Conservation (phyloP, 192 early-diverging fungal species). For the Linnemannia schmuckeri region DNA sequence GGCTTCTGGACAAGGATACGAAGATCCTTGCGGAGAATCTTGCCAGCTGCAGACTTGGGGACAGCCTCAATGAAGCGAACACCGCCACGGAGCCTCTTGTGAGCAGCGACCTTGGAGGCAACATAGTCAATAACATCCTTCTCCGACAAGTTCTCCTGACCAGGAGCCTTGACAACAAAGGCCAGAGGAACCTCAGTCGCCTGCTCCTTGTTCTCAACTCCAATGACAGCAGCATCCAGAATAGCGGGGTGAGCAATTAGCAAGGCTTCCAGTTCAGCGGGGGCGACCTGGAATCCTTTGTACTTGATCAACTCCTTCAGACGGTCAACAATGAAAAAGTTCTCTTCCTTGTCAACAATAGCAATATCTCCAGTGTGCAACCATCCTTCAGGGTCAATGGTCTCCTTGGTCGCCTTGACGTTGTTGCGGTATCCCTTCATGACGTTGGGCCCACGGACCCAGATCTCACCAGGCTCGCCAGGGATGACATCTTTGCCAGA, state of each 20-base stretch:
- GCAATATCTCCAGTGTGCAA: slow-evolving; percentile 90
- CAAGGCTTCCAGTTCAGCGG: slow-evolving; percentile 87
- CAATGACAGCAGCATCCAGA: slow-evolving; percentile 78
- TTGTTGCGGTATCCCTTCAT: slow-evolving; percentile 93
- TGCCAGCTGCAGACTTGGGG: slow-evolving; percentile 85
- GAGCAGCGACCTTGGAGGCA: slow-evolving; percentile 71
- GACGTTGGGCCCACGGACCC: slow-evolving; percentile 88
- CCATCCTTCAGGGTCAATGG: slow-evolving; percentile 83
- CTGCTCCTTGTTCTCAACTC: slow-evolving; percentile 71
- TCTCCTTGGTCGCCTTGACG: slow-evolving; percentile 74
- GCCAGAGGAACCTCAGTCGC: slow-evolving; percentile 85
- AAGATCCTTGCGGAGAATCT: slow-evolving; percentile 85
- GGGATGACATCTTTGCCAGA: slow-evolving; percentile 58
- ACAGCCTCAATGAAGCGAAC: slow-evolving; percentile 77
- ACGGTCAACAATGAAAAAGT: slow-evolving; percentile 79
- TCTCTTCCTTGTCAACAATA: slow-evolving; percentile 70
- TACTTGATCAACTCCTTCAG: slow-evolving; percentile 95
- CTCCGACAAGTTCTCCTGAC: slow-evolving; percentile 49
- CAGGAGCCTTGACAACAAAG: slow-evolving; percentile 75
- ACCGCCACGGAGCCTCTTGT: slow-evolving; percentile 87
- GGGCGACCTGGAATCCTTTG: slow-evolving; percentile 87
- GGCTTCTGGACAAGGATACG: slow-evolving; percentile 36
- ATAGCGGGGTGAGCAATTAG: slow-evolving; percentile 79
- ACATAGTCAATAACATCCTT: slow-evolving; percentile 69
- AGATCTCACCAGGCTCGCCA: slow-evolving; percentile 83